A percentile compares a stretch with the other conserved stretches of the same genome.
These are phyloP conservation scores for Metrosideros polymorpha DNA, from an alignment of 441 rosid species.

Conservation along the genomic window DNA sequence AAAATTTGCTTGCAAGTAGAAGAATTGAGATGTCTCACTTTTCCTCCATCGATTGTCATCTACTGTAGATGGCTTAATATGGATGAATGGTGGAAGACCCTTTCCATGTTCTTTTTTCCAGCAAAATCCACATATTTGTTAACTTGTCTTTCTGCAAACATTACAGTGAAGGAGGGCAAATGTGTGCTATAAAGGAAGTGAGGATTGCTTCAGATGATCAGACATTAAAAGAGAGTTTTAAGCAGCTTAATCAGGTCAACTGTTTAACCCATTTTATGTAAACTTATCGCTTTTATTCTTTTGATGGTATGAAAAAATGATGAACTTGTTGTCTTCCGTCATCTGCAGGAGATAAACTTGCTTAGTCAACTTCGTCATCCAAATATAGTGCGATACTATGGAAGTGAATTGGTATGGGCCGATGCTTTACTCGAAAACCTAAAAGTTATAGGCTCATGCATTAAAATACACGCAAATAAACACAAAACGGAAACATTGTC, in stretches of 20 bases:
- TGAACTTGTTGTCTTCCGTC: neutral
- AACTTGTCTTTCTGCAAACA: neutral
- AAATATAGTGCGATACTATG: conserved; percentile 82
- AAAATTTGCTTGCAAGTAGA: neutral
- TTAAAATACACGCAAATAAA: neutral
- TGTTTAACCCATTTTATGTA: neutral
- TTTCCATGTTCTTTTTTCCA: neutral
- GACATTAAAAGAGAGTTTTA: conserved; percentile 75
- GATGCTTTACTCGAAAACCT: neutral
- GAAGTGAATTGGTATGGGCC: conserved; percentile 84
- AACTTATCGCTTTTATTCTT: neutral
- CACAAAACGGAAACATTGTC: neutral
- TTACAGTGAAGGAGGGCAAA: conserved; percentile 77
- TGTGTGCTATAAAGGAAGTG: conserved; percentile 98
- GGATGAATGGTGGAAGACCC: neutral
- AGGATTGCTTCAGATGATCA: conserved; percentile 74
- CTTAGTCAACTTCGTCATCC: conserved; percentile 78
- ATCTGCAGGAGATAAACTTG: conserved; percentile 79
- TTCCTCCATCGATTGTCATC: neutral
- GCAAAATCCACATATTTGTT: neutral
- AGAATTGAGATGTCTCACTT: neutral
- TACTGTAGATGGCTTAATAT: neutral
- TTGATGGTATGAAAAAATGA: neutral
- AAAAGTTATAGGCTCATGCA: neutral
- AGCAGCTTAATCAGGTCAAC: conserved; percentile 87